Conservation (phyloP, 192 early-diverging fungal species). For the Coemansia sp. region DNA sequence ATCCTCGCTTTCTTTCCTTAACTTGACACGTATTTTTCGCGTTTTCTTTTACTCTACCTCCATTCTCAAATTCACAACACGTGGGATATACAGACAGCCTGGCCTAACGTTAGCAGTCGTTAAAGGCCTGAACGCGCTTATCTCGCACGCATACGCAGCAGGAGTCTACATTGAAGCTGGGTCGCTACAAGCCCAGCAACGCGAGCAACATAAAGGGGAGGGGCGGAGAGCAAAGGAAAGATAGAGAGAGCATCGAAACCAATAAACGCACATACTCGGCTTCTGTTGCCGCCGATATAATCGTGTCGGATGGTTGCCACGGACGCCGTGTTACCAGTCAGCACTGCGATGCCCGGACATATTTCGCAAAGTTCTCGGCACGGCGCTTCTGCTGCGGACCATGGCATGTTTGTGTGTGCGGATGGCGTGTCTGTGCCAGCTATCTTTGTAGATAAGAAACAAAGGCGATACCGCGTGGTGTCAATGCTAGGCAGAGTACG, state of each 20-base stretch:
- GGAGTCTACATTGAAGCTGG: background rate
- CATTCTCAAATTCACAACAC: constrained; percentile 4
- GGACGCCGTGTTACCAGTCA: background rate
- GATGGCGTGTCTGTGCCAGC: constrained; percentile 46
- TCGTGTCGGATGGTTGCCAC: constrained; percentile 9
- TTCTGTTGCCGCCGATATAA: background rate
- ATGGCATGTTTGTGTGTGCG: constrained; percentile 30
- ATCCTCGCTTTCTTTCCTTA: background rate
- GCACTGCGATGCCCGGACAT: background rate
- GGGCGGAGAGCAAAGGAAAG: background rate
- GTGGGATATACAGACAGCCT: background rate
- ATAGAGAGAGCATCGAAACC: background rate
- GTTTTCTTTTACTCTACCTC: background rate
- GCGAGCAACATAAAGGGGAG: too few relatives aligned
- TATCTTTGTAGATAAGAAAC: constrained; percentile 27
- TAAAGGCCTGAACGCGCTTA: background rate
- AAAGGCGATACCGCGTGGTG: constrained; percentile 28
- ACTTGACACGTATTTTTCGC: constrained; percentile 3
- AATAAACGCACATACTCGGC: background rate
- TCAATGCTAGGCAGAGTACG: constrained; percentile 46
- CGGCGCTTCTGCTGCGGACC: background rate
- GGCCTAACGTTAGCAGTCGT: too few relatives aligned
- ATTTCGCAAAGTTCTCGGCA: background rate
- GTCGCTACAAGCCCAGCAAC: background rate
- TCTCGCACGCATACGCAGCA: background rate